Evolutionary conservation across 2,329 filamentous ascomycete genomes (phyloP).

Genomic region (Arthrobotrys musiformis): DNA sequence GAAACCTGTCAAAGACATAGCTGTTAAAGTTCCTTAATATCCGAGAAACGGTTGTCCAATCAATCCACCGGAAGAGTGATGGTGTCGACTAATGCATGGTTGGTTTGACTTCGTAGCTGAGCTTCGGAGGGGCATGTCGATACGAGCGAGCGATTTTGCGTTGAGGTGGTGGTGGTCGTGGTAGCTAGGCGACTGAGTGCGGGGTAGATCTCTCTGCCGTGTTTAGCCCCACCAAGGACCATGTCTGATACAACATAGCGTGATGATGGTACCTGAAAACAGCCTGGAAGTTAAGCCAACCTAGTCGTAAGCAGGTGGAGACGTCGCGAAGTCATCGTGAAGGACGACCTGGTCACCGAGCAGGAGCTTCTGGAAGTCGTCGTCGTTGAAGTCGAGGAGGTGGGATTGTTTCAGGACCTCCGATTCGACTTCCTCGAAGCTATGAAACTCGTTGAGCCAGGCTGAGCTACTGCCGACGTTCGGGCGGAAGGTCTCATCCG

Average conservation of each 20-base stretch:
- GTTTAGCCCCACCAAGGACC: conserved; percentile 50
- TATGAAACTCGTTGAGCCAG: conserved; percentile 54
- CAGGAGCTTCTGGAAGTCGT: conserved; percentile 53
- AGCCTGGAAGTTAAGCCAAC: conserved; percentile 3
- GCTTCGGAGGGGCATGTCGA: conserved; percentile 42
- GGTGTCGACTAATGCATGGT: conserved; percentile 40
- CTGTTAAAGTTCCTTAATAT: conserved; percentile 33
- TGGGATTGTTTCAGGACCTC: conserved; percentile 43
- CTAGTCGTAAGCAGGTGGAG: conserved; percentile 47
- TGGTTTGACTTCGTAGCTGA: not conserved
- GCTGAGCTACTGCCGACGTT: conserved; percentile 1
- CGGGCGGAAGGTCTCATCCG: conserved; percentile 16
- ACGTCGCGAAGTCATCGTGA: conserved; percentile 41
- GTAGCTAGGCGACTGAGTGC: conserved; percentile 43
- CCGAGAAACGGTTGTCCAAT: conserved; percentile 39
- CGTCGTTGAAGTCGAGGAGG: conserved; percentile 51
- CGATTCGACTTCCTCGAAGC: conserved; percentile 54
- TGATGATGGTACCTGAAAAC: conserved; percentile 44
- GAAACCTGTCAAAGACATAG: conserved; percentile 39
- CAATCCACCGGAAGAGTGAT: conserved; percentile 42
- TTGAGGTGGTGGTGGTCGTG: conserved; percentile 27
- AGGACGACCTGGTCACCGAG: conserved; percentile 47
- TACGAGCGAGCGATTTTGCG: conserved; percentile 49
- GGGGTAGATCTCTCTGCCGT: conserved; percentile 56
- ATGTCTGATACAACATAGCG: conserved; percentile 25